Evolutionary conservation across 129 eudicot species (phyloP), one percentile per base, ranked within the genome.

Genomic region (Silybum marianum): DNA sequence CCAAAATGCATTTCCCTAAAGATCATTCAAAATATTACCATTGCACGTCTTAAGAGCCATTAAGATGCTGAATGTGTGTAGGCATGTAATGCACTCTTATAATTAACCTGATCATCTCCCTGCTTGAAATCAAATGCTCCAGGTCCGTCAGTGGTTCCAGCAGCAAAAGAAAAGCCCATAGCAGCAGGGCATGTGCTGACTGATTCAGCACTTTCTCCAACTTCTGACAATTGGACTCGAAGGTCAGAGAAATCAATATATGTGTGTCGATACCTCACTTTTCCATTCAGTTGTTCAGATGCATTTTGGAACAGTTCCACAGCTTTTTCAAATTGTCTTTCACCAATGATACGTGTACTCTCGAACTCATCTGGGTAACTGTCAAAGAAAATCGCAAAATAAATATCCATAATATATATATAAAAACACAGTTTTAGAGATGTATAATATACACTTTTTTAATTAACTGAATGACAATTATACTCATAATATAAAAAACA

Each of bases 101-200:
- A n/a, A n/a, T n/a, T n/a, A 86, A 86, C 92, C 90, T 86, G 24
- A 48, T 84, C 88, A 82, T 89, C 92, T 78, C 92, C 92, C 78
- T 89, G 90, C 40, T 76, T 82, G 73, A 89, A 89, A 81, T 86
- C 90, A 84, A 89, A 89, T 3, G 90, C 92, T 44, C 92, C 92
- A 8, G 92, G 92, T 22, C 92, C 92, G 13, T 89, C 92, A 48
- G 92, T 89, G 72, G 92, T 89, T 75, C 92, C 92, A 6, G 92
- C 92, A 82, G 92, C 92, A 86, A 89, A 89, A 24, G 83, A 83
- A 44, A 86, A 86, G 69, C 92, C 92, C 90, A 89, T 86, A n/a
- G 92, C 90, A 79, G 92, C 92, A 18, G 92, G 92, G 75, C 92
- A 89, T 18, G 92, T 89, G 80, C 68, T 89, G 54, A 79, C 88